Evolutionary conservation across 2,329 filamentous ascomycete genomes (phyloP), one percentile per base, ranked within the genome.

Genomic region (Lojkania enalia): DNA sequence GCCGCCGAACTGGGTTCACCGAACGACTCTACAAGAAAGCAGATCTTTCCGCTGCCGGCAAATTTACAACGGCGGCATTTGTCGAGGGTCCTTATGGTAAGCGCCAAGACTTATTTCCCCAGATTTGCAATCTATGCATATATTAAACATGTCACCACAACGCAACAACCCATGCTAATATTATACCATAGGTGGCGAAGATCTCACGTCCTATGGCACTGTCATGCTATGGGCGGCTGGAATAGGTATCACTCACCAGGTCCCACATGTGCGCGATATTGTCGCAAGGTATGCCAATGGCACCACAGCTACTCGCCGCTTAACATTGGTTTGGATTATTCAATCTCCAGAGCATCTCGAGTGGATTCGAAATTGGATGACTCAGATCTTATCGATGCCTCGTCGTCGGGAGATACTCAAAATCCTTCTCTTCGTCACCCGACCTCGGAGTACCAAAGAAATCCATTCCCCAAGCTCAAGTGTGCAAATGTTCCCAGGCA

Each of bases 281-380:
- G 74, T 77, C 31, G 68, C 69, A 37, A 71, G 75, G 70, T 61
- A 82, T 76, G 76, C 77, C 75, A 72, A 88, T 82, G 86, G 57
- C 47, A 90, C 84, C 1, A 84, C 90, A 27, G 90, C 92, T 3
- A 90, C 89, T 3, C 85, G 90, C 39, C 84, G 86, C 30, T 74
- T 97, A 35, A 88, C 86, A 1, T 82, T 97, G 5, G 83, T 96
- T 48, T 97, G 94, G 94, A 86, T 96, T 62, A 87, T 97, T 53
- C 89, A 94, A 50, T 89, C 90, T 43, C 86, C 87, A 27, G 87
- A 96, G 61, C 85, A 92, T 44, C 80, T 97, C 5, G 90, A 96
- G 69, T 97, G 94, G 92, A 88, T 95, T 47, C 83, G 89, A 5
- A 88, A 89, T 4, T 97, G 88, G 86, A 90, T 91, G 87, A 90